phyloP scores from a whole-genome alignment of 2,329 filamentous ascomycete genomes.

The Aphanocladium album region DNA sequence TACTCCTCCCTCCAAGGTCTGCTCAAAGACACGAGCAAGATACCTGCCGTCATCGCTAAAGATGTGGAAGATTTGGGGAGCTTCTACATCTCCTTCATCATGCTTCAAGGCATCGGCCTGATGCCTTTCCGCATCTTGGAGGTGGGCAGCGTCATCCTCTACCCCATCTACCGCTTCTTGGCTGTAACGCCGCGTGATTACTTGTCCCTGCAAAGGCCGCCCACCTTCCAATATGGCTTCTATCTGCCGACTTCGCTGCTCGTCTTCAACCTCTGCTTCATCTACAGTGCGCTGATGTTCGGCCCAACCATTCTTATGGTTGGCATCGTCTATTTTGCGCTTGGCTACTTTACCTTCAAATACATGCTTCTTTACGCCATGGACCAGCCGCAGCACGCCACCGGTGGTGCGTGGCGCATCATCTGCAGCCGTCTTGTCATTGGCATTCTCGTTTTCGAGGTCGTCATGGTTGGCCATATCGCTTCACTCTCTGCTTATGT shows the following conservation, averaged over 20 bases:
- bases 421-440: conserved; percentile 89
- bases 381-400: conserved; percentile 93
- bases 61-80: conserved; percentile 69
- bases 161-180: conserved; percentile 71
- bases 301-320: conserved; percentile 79
- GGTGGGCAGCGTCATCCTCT: conserved; percentile 77
- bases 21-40: conserved; percentile 71
- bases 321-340: conserved; percentile 74
- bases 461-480: conserved; percentile 84
- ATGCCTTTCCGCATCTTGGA: conserved; percentile 90
- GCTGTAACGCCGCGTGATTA: conserved; percentile 89
- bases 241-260: conserved; percentile 89
- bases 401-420: conserved; percentile 91
- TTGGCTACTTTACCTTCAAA: conserved; percentile 89
- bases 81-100: conserved; percentile 92
- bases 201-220: conserved; percentile 73
- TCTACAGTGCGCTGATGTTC: conserved; percentile 80
- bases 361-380: conserved; percentile 98
- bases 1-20: conserved; percentile 66
- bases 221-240: conserved; percentile 91
- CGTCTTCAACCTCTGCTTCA: conserved; percentile 89
- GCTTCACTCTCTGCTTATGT: conserved; percentile 69
- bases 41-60: conserved; percentile 69
- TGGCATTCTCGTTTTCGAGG: conserved; percentile 81
- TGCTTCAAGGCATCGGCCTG: conserved; percentile 87